phyloP scores from a whole-genome alignment of 2,329 filamentous ascomycete genomes.

The Endothia cerciana region DNA sequence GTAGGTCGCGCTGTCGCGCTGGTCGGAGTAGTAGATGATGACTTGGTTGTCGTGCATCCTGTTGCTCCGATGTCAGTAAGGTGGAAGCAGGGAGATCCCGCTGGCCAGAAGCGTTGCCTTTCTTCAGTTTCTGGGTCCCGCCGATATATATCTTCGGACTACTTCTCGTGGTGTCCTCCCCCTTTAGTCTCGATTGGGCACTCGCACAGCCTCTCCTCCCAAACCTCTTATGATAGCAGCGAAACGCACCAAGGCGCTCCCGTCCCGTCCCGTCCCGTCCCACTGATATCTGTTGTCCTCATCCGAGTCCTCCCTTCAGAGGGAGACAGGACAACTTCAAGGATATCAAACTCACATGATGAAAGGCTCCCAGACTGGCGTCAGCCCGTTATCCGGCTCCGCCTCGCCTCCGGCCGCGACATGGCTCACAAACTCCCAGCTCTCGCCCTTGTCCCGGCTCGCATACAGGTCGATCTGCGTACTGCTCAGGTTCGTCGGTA shows the following conservation, averaged over 20 bases:
- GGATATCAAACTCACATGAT: constrained; percentile 45
- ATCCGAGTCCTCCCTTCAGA: too few species aligned
- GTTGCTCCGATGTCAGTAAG: background rate
- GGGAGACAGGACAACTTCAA: background rate
- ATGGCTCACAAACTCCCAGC: constrained; percentile 70
- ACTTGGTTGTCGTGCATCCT: constrained; percentile 61
- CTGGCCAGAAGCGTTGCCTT: background rate
- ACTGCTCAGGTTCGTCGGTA: constrained; percentile 57
- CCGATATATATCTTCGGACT: background rate
- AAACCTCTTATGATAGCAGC: background rate
- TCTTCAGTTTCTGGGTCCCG: too few species aligned
- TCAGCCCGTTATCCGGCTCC: constrained; percentile 64
- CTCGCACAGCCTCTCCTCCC: too few species aligned
- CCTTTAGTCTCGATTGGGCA: too few species aligned
- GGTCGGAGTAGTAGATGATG: constrained; percentile 73
- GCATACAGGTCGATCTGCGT: constrained; percentile 74
- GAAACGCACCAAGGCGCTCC: too few species aligned
- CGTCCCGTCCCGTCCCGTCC: too few species aligned
- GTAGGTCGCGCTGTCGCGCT: constrained; percentile 62
- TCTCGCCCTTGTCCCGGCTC: constrained; percentile 60
- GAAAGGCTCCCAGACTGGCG: constrained; percentile 76
- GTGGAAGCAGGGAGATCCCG: background rate
- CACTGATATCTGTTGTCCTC: too few species aligned
- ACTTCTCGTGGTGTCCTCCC: too few species aligned
- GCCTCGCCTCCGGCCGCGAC: constrained; percentile 68